These are phyloP conservation scores for Mycena indigotica DNA, from an alignment of 768 basidiomycete species.

Conservation along the genomic window DNA sequence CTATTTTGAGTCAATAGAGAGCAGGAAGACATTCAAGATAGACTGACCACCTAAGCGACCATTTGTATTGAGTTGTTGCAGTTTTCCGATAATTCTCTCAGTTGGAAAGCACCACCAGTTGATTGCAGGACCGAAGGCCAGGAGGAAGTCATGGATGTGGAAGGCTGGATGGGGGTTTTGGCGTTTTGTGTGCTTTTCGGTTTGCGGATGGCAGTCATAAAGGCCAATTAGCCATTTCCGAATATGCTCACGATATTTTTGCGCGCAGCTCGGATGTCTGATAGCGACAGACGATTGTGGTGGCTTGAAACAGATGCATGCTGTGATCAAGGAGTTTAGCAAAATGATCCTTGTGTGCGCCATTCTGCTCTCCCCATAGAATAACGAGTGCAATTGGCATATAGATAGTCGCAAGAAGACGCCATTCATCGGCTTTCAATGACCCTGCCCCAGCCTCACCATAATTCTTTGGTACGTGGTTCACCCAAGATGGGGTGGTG, in stretches of 20 bases:
- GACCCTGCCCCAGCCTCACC: conserved; percentile 31
- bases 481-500: conserved; percentile 28
- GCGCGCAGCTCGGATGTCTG: conserved; percentile 10
- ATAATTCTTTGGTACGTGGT: conserved; percentile 30
- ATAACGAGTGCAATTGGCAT: conserved; percentile 38
- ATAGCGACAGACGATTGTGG: conserved; percentile 19
- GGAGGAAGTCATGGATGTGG: conserved; percentile 38
- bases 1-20: not conserved
- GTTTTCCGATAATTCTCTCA: conserved; percentile 37
- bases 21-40: not conserved
- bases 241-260: conserved; percentile 17
- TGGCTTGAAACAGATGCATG: conserved; percentile 29
- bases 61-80: conserved; percentile 38
- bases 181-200: not conserved
- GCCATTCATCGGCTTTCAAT: conserved; percentile 43
- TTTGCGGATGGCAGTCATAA: conserved; percentile 24
- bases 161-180: conserved; percentile 31
- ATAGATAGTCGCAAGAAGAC: conserved; percentile 30
- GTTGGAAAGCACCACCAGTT: conserved; percentile 46
- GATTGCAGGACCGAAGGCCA: conserved; percentile 36
- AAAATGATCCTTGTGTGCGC: not conserved
- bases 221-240: conserved; percentile 28
- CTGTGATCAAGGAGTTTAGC: conserved; percentile 26
- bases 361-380: conserved; percentile 29
- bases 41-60: conserved; percentile 27